Evolutionary conservation across 2,329 filamentous ascomycete genomes (phyloP).

Genomic region (Colletotrichum lentis): DNA sequence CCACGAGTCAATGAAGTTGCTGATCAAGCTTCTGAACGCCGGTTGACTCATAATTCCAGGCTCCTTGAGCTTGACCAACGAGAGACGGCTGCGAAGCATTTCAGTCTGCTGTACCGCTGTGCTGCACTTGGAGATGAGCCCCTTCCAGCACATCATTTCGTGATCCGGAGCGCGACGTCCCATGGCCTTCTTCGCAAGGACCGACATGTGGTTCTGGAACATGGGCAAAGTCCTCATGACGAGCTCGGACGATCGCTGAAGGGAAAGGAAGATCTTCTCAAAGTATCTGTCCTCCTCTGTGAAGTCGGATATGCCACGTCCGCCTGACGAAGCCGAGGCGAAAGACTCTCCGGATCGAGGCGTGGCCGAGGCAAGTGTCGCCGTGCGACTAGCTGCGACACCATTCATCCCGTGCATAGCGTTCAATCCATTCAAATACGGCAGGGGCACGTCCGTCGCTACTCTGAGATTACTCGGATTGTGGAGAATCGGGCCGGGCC

Average conservation of each 20-base stretch:
- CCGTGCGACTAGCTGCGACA: conserved; percentile 53
- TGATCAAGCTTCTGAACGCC: conserved; percentile 75
- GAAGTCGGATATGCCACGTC: conserved; percentile 66
- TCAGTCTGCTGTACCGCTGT: conserved; percentile 77
- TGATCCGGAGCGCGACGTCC: conserved; percentile 66
- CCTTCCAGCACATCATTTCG: conserved; percentile 71
- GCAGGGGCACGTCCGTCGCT: conserved; percentile 61
- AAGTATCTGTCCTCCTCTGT: conserved; percentile 82
- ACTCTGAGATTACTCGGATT: conserved; percentile 65
- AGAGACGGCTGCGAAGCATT: conserved; percentile 75
- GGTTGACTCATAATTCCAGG: conserved; percentile 73
- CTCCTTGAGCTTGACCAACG: conserved; percentile 84
- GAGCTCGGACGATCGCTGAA: conserved; percentile 77
- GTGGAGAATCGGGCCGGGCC: conserved; percentile 52
- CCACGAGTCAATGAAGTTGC: conserved; percentile 76
- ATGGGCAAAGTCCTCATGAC: conserved; percentile 76
- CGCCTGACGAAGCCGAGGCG: conserved; percentile 60
- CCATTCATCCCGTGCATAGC: conserved; percentile 48
- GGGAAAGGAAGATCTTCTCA: conserved; percentile 80
- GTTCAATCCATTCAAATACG: conserved; percentile 62
- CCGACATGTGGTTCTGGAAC: conserved; percentile 72
- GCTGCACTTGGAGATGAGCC: conserved; percentile 75
- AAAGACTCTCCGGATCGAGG: conserved; percentile 87
- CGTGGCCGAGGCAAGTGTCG: conserved; percentile 67
- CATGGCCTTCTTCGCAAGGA: conserved; percentile 70